Conservation (phyloP, 768 basidiomycete genomes). For the Phanerodontia chrysosporium region DNA sequence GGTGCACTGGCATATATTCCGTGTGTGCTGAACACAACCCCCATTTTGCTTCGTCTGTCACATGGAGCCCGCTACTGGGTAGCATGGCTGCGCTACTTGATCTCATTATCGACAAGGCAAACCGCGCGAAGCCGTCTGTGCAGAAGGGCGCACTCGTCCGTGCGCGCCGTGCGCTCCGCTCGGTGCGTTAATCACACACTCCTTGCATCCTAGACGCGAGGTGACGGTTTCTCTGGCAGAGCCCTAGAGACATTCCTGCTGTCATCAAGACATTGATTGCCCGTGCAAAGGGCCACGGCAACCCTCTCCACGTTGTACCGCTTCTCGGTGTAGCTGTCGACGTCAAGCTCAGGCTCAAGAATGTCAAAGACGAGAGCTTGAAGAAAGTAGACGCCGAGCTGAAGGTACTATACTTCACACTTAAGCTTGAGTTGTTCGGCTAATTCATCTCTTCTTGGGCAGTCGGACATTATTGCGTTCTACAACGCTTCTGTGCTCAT, state of each 20-base stretch:
- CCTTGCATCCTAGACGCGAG: neutral
- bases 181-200: conserved; percentile 33
- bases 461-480: conserved; percentile 56
- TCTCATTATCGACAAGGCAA: conserved; percentile 46
- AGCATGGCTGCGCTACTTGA: conserved; percentile 61
- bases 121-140: conserved; percentile 52
- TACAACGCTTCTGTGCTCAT: conserved; percentile 63
- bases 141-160: conserved; percentile 58
- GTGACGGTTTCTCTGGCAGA: conserved; percentile 15
- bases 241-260: conserved; percentile 38
- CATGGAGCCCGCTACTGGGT: conserved; percentile 50
- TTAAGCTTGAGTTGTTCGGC: too few species aligned
- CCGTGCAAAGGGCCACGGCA: conserved; percentile 45
- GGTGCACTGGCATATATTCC: conserved; percentile 63
- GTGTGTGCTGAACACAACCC: conserved; percentile 42
- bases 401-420: too few species aligned
- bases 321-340: conserved; percentile 68
- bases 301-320: conserved; percentile 37
- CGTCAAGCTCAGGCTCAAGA: conserved; percentile 66
- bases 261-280: conserved; percentile 54
- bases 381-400: conserved; percentile 40
- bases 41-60: conserved; percentile 40
- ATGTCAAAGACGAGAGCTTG: conserved; percentile 39
- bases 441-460: too few species aligned
- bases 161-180: conserved; percentile 63